Evolutionary conservation across 768 basidiomycete species (phyloP).

Genomic region (Rhodotorula paludigena): DNA sequence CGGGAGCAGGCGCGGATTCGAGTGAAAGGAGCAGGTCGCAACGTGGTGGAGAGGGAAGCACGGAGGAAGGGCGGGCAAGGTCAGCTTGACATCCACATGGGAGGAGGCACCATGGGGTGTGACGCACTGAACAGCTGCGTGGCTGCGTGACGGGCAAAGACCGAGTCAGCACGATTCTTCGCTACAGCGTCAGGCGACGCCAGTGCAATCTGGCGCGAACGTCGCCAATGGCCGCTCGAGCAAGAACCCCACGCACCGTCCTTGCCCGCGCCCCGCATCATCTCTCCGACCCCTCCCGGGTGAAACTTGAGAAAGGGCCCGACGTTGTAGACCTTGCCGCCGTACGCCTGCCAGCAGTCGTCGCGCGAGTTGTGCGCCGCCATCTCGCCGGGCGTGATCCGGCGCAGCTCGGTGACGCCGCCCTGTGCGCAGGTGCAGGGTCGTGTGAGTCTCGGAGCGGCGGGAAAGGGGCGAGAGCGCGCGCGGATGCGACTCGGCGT

Average conservation of each 20-base stretch:
- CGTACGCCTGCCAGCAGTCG: constrained; percentile 89
- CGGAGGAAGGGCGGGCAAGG: too few species aligned
- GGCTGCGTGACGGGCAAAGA: constrained; percentile 8
- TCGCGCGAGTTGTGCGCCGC: constrained; percentile 73
- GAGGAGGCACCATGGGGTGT: not conserved
- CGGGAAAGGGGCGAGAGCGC: not conserved
- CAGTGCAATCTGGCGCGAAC: too few species aligned
- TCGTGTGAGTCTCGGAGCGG: not conserved
- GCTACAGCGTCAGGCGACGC: too few species aligned
- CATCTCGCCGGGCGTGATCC: constrained; percentile 70
- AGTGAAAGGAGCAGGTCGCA: not conserved
- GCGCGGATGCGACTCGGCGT: too few species aligned
- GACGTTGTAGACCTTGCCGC: constrained; percentile 94
- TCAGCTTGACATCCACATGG: not conserved
- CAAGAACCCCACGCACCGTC: constrained; percentile 57
- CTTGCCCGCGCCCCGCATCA: constrained; percentile 89
- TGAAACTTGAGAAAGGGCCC: constrained; percentile 86
- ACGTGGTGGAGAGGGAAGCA: too few species aligned
- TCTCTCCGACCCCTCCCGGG: constrained; percentile 87
- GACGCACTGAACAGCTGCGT: constrained; percentile 84
- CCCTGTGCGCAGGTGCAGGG: constrained; percentile 49
- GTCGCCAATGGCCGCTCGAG: too few species aligned
- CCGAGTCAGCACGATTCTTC: not conserved
- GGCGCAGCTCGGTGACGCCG: constrained; percentile 62
- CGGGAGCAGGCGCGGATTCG: too few species aligned